Evolutionary conservation across 768 basidiomycete species (phyloP).

Genomic region (Leccinum olivaceopallidum): DNA sequence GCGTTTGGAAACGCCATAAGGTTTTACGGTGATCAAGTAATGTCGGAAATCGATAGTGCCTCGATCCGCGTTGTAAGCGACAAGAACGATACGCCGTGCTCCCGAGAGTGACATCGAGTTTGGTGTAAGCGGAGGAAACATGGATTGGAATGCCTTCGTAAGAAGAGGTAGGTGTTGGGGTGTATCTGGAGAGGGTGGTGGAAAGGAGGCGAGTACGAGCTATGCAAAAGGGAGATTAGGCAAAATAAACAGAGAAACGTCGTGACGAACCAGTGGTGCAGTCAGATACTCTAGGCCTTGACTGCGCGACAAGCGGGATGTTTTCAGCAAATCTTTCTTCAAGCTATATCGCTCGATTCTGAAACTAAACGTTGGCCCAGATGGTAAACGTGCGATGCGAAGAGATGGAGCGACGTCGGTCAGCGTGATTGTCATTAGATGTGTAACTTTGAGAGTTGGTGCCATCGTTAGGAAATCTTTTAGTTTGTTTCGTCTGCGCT

Average conservation of each 20-base stretch:
- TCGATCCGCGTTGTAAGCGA: conserved; percentile 86
- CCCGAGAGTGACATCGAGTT: conserved; percentile 79
- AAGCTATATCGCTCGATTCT: conserved; percentile 90
- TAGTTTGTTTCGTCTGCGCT: conserved; percentile 84
- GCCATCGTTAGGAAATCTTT: conserved; percentile 95
- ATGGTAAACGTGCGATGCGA: conserved; percentile 81
- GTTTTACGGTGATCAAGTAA: conserved; percentile 92
- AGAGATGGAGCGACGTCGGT: conserved; percentile 84
- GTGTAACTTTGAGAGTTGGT: conserved; percentile 87
- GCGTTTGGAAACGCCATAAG: conserved; percentile 90
- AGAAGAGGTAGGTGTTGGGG: conserved; percentile 87
- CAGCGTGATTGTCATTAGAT: conserved; percentile 89
- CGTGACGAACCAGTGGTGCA: conserved; percentile 75
- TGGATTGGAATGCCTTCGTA: conserved; percentile 93
- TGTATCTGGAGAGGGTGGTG: conserved; percentile 67
- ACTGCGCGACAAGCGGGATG: conserved; percentile 65
- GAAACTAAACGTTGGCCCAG: conserved; percentile 93
- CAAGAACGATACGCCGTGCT: conserved; percentile 90
- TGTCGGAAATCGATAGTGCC: conserved; percentile 92
- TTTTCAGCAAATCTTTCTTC: conserved; percentile 77
- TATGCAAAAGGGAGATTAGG: conserved; percentile 1
- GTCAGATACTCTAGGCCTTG: conserved; percentile 89
- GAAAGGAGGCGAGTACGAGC: conserved; percentile 93
- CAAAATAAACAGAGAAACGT: background rate
- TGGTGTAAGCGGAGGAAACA: conserved; percentile 93